These are phyloP conservation scores for Cymbopogon citratus DNA, from an alignment of 176 grass and related monocot species.

Conservation along the genomic window DNA sequence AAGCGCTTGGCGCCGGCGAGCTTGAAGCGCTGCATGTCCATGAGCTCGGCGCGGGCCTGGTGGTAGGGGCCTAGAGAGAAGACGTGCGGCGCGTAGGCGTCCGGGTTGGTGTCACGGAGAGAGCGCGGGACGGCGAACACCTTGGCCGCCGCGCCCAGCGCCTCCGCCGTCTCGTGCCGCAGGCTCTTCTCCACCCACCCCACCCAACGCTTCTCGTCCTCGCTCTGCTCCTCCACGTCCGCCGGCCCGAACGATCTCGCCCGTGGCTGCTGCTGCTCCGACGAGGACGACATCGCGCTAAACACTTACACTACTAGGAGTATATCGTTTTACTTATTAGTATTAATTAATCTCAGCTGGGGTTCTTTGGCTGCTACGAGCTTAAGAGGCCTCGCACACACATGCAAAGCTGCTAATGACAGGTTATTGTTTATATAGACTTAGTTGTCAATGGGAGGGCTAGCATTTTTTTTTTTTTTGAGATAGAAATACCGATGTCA, in stretches of 20 bases:
- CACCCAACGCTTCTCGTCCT: constrained; percentile 54
- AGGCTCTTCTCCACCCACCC: constrained; percentile 49
- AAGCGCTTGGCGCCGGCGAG: constrained; percentile 63
- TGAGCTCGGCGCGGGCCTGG: constrained; percentile 56
- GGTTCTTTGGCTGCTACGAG: background rate
- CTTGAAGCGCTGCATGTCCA: constrained; percentile 84
- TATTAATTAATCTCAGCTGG: background rate
- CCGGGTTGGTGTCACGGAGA: constrained; percentile 34
- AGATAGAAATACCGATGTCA: too few relatives aligned
- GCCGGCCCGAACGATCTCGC: constrained; percentile 1
- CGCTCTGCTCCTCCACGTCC: background rate
- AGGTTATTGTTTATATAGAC: background rate
- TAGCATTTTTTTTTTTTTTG: background rate
- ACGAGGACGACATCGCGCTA: background rate
- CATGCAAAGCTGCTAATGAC: background rate
- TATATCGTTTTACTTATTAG: background rate
- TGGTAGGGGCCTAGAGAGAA: constrained; percentile 66
- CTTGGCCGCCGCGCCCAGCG: constrained; percentile 40
- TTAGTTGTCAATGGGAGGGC: background rate
- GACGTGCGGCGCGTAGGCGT: constrained; percentile 59
- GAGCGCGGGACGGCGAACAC: constrained; percentile 54
- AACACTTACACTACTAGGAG: background rate
- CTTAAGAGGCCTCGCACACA: background rate
- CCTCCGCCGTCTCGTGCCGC: constrained; percentile 20
- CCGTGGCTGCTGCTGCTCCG: constrained; percentile 22